Conservation (phyloP, 345 rosid species). For the Limnanthes douglasii region DNA sequence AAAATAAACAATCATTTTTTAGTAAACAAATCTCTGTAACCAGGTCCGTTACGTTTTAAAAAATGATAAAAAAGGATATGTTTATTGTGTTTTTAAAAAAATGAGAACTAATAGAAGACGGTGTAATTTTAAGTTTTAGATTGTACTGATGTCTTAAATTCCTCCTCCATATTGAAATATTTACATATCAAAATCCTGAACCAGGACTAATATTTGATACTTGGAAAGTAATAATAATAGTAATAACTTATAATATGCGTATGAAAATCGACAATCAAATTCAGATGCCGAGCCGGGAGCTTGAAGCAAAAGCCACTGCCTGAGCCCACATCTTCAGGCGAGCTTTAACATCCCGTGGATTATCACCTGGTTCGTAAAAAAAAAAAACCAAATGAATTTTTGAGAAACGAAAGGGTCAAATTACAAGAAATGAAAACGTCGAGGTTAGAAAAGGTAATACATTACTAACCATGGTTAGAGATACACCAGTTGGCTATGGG, state of each 20-base stretch:
- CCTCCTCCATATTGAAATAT: too few species aligned
- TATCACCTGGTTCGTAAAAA: slow-evolving; percentile 44
- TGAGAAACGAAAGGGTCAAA: not conserved
- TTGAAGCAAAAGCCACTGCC: slow-evolving; percentile 74
- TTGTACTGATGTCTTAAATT: too few species aligned
- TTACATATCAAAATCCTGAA: slow-evolving; percentile 1
- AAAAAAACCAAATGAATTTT: not conserved
- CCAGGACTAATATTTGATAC: too few species aligned
- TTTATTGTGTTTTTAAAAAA: too few species aligned
- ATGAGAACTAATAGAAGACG: too few species aligned
- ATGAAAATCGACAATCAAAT: not conserved
- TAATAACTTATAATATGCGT: too few species aligned
- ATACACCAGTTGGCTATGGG: slow-evolving; percentile 87
- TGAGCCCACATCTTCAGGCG: slow-evolving; percentile 96
- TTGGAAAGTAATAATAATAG: too few species aligned
- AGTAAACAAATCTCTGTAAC: too few species aligned
- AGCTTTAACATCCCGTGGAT: slow-evolving; percentile 93
- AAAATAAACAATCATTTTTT: too few species aligned
- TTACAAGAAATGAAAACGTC: not conserved
- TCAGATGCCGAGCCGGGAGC: slow-evolving; percentile 20
- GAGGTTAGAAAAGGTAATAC: not conserved
- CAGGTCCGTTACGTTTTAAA: too few species aligned
- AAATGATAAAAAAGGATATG: too few species aligned
- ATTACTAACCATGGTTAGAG: slow-evolving; percentile 70
- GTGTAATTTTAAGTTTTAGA: too few species aligned